phyloP scores from a whole-genome alignment of 2,329 filamentous ascomycete genomes.

The Fusarium praegraminearum region DNA sequence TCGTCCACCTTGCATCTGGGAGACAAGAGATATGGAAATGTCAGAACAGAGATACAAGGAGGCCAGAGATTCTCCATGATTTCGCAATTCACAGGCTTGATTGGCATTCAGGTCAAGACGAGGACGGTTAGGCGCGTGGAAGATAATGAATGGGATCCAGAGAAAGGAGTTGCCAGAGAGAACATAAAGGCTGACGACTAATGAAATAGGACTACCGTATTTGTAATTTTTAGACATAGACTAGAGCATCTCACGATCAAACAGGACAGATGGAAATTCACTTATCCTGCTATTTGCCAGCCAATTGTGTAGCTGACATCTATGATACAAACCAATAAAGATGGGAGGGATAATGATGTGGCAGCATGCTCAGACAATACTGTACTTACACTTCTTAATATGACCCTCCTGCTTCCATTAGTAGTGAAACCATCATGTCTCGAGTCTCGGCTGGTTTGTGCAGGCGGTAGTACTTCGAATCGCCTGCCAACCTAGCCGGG shows the following conservation, averaged over 20 bases:
- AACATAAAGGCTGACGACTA: constrained; percentile 14
- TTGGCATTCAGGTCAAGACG: constrained; percentile 45
- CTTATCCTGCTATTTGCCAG: neutral
- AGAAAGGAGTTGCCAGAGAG: constrained; percentile 22
- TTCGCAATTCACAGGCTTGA: constrained; percentile 36
- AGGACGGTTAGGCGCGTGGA: constrained; percentile 36
- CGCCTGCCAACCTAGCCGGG: neutral
- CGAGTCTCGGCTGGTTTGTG: neutral
- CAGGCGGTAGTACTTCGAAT: neutral
- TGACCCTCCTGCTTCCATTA: neutral
- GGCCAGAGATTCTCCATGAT: constrained; percentile 45
- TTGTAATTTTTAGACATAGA: constrained; percentile 6
- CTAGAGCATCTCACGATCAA: neutral
- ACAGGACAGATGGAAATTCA: neutral
- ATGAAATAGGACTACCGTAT: constrained; percentile 11
- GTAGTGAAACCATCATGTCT: neutral
- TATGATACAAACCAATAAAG: neutral
- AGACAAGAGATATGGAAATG: constrained; percentile 49
- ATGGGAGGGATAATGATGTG: neutral
- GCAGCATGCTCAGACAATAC: neutral
- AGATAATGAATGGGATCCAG: constrained; percentile 20
- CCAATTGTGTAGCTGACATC: neutral
- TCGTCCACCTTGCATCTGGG: constrained; percentile 46
- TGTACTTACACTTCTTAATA: neutral
- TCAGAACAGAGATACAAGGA: constrained; percentile 50